These are phyloP conservation scores for Draba incana DNA, from an alignment of 345 rosid species.

Conservation along the genomic window DNA sequence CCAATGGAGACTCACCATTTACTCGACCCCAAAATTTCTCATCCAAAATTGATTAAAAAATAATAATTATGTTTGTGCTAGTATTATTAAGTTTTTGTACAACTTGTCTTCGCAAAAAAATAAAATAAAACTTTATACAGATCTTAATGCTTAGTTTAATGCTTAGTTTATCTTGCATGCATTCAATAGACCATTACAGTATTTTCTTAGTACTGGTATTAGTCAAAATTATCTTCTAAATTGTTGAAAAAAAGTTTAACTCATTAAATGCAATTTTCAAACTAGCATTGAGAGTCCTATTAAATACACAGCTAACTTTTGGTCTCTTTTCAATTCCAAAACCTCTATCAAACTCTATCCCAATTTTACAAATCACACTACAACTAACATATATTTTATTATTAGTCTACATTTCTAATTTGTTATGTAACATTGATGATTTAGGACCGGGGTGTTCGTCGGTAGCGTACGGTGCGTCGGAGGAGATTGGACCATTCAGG, in stretches of 20 bases:
- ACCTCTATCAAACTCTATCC: slow-evolving; percentile 5
- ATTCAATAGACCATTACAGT: slow-evolving; percentile 16
- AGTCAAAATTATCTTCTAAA: background rate
- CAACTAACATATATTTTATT: background rate
- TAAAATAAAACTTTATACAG: background rate
- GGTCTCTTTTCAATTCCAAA: slow-evolving; percentile 29
- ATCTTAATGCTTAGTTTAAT: slow-evolving; percentile 18
- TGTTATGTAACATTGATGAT: background rate
- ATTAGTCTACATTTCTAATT: no score
- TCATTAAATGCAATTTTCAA: slow-evolving; percentile 39
- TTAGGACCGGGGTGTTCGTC: slow-evolving; percentile 99
- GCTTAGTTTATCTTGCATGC: slow-evolving; percentile 27
- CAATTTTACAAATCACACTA: background rate
- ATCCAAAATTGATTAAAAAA: background rate
- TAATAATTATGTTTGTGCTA: background rate
- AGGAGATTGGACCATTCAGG: slow-evolving; percentile 96
- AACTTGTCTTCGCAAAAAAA: background rate
- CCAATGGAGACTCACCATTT: slow-evolving; percentile 37
- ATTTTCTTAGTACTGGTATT: background rate
- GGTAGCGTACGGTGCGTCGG: slow-evolving; percentile 98
- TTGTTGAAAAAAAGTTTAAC: slow-evolving; percentile 12
- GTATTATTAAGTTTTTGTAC: background rate
- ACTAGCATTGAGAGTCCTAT: slow-evolving; percentile 17
- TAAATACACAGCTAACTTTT: slow-evolving; percentile 42
- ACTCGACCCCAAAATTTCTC: slow-evolving; percentile 23